These are phyloP conservation scores for Amaranthus cruentus DNA, from an alignment of 148 eudicot genomes.

Conservation along the genomic window DNA sequence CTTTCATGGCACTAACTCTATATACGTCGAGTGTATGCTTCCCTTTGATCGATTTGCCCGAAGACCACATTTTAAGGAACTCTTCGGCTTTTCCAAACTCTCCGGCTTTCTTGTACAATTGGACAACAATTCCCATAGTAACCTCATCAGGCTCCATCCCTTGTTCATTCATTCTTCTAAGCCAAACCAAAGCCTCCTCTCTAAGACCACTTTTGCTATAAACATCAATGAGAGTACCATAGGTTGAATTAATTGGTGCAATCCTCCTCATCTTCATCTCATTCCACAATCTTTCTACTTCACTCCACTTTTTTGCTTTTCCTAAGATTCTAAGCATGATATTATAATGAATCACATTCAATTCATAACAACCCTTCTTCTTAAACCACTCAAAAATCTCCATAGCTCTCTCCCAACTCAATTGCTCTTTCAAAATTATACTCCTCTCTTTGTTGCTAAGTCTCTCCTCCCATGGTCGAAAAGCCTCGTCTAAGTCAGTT, in stretches of 20 bases:
- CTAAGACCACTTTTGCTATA: conserved; percentile 75
- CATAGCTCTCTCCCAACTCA: conserved; percentile 66
- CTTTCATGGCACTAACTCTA: conserved; percentile 16
- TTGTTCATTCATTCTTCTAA: conserved; percentile 65
- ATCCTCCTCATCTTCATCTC: conserved; percentile 65
- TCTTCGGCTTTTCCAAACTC: conserved; percentile 76
- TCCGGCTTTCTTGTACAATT: conserved; percentile 73
- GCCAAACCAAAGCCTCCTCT: conserved; percentile 60
- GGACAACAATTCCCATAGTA: conserved; percentile 74
- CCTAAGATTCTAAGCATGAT: conserved; percentile 76
- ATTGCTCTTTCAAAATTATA: conserved; percentile 86
- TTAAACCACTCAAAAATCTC: conserved; percentile 93
- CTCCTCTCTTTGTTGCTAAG: conserved; percentile 82
- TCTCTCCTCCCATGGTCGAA: conserved; percentile 71
- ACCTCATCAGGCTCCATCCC: conserved; percentile 89
- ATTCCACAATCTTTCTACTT: conserved; percentile 56
- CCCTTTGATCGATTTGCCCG: conserved; percentile 18
- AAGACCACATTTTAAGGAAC: conserved; percentile 74
- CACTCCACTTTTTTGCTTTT: conserved; percentile 59
- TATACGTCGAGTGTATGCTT: conserved; percentile 13
- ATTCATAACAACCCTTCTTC: conserved; percentile 71
- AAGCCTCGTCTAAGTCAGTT: conserved; percentile 66
- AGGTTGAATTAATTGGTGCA: conserved; percentile 63
- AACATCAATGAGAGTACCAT: conserved; percentile 90
- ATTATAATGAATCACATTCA: conserved; percentile 93